These are phyloP conservation scores for Colletotrichum echinochloae DNA, from an alignment of 2,329 filamentous ascomycete genomes.

Conservation along the genomic window DNA sequence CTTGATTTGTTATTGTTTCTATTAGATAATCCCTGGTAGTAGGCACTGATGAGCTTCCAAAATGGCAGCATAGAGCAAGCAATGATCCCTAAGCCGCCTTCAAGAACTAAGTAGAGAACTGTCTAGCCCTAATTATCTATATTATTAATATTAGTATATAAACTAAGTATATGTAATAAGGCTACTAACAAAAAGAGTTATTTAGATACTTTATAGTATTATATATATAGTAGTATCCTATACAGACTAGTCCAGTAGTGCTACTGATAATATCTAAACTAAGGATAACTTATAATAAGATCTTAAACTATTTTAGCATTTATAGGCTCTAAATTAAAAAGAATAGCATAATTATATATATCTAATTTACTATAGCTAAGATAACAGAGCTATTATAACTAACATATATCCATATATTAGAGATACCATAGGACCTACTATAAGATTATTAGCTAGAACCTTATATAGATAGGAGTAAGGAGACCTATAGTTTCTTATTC, in stretches of 20 bases:
- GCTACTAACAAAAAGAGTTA: too few species aligned
- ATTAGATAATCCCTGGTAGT: neutral
- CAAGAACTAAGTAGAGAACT: neutral
- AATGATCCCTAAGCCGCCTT: neutral
- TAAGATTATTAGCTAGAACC: neutral
- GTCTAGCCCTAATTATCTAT: too few species aligned
- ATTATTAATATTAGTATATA: too few species aligned
- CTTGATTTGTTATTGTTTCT: too few species aligned
- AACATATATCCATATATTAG: conserved; percentile 1
- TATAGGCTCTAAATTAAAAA: conserved; percentile 45
- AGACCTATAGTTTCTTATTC: neutral
- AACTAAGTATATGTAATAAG: too few species aligned
- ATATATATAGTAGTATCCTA: too few species aligned
- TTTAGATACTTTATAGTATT: too few species aligned
- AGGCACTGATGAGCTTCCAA: neutral
- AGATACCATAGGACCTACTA: neutral
- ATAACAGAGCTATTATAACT: conserved; percentile 41
- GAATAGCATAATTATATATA: conserved; percentile 46
- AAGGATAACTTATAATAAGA: conserved; percentile 7
- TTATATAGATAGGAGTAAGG: neutral
- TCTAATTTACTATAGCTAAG: conserved; percentile 45
- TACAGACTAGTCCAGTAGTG: too few species aligned
- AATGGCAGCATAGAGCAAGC: neutral
- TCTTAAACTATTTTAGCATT: conserved; percentile 44
- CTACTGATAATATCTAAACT: neutral